These are phyloP conservation scores for Podospora pseudopauciseta DNA, from an alignment of 495 filamentous ascomycete genomes.

Conservation along the genomic window DNA sequence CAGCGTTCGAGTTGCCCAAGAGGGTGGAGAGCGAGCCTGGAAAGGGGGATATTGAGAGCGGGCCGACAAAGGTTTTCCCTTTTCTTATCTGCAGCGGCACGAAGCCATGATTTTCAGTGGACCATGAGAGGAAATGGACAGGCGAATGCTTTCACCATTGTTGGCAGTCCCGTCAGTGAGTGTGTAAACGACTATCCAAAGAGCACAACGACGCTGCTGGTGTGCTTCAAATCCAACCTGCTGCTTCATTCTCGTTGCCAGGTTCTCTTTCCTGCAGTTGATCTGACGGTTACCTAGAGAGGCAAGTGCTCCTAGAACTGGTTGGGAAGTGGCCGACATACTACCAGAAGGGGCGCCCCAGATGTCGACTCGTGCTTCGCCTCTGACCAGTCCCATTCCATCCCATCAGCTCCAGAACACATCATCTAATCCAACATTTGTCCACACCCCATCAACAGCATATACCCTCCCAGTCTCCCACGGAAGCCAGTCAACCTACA, in stretches of 20 bases:
- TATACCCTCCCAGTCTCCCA: not conserved
- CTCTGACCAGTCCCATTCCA: not conserved
- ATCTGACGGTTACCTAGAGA: no score
- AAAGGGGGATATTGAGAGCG: constrained; percentile 21
- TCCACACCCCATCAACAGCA: not conserved
- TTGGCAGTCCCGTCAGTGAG: no score
- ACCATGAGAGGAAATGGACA: not conserved
- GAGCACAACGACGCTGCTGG: no score
- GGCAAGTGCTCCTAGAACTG: no score
- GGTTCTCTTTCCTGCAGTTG: no score
- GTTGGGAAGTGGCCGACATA: no score
- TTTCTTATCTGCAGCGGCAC: constrained; percentile 50
- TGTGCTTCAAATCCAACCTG: no score
- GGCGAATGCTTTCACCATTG: no score
- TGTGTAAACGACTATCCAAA: no score
- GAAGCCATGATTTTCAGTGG: not conserved
- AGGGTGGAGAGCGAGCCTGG: constrained; percentile 40
- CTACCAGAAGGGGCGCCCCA: no score
- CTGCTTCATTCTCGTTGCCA: no score
- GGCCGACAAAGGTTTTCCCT: constrained; percentile 41
- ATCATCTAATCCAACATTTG: not conserved
- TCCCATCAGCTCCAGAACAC: not conserved
- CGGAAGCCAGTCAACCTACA: not conserved
- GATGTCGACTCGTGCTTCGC: not conserved
- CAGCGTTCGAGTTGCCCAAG: constrained; percentile 46